A percentile compares a stretch with the other conserved stretches of the same genome.
phyloP scores from a whole-genome alignment of 2,329 filamentous ascomycete species.

The Sclerotinia spermophila region DNA sequence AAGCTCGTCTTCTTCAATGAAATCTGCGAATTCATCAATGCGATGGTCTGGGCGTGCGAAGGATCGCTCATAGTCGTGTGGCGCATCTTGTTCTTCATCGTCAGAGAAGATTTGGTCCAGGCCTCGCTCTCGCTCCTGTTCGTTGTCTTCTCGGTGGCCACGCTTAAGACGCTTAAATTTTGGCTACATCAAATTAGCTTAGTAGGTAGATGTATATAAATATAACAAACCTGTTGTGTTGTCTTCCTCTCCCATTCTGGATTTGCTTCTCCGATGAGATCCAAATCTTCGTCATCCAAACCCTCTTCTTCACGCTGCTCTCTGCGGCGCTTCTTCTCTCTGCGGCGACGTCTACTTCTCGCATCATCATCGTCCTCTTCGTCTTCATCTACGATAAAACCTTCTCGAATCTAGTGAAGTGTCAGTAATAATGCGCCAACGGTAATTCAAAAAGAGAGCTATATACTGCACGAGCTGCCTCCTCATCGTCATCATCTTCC shows the following conservation, averaged over 20 bases:
- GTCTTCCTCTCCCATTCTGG: conserved; percentile 66
- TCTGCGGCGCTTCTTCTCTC: conserved; percentile 71
- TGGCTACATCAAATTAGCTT: conserved; percentile 50
- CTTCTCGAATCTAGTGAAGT: conserved; percentile 70
- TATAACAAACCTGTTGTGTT: conserved; percentile 60
- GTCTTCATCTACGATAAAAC: conserved; percentile 92
- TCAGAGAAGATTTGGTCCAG: conserved; percentile 94
- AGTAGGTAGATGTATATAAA: not conserved
- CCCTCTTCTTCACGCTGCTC: conserved; percentile 80
- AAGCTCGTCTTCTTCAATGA: conserved; percentile 94
- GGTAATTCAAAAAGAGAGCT: conserved; percentile 12
- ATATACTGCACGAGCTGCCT: conserved; percentile 70
- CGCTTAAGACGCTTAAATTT: conserved; percentile 97
- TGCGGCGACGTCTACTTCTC: conserved; percentile 55
- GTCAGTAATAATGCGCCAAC: conserved; percentile 23
- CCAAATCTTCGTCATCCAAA: conserved; percentile 92
- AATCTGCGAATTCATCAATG: conserved; percentile 84
- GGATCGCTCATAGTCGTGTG: conserved; percentile 43
- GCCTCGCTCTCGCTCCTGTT: conserved; percentile 64
- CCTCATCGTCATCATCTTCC: conserved; percentile 87
- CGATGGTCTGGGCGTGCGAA: conserved; percentile 47
- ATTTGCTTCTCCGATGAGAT: conserved; percentile 83
- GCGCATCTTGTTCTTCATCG: conserved; percentile 73
- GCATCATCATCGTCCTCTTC: conserved; percentile 66
- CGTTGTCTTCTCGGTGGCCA: conserved; percentile 72